Evolutionary conservation across 805 yeast genomes (phyloP), one percentile per base, ranked within the genome.

Genomic region (Yarrowia sp.): DNA sequence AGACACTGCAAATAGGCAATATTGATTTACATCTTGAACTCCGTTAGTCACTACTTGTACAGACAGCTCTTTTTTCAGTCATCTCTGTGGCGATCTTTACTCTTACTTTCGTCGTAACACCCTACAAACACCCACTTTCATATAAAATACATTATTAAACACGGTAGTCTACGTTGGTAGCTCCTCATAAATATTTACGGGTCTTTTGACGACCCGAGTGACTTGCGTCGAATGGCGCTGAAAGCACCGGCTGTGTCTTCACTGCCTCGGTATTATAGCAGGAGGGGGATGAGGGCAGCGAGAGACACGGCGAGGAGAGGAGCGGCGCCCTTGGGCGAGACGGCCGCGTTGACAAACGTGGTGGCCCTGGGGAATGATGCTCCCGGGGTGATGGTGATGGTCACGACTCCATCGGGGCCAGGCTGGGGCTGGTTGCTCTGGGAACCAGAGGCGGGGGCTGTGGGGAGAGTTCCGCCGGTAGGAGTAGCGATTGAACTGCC

Each of bases 131-230:
- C 30, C 30, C 30, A 5, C 30, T 24, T 24, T 24, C 6, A 4
- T 24, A 5, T 7, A n/a, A 19, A 9, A 34, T 52, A 52, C 56
- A 52, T 49, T 49, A 52, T 20, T 52, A 52, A n/a, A 52, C 43
- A 19, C 42, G 24, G 55, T 49, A 24, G 43, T 36, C 43, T 52
- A 52, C 58, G 24, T 13, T 17, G 56, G 58, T 52, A 38, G 58
- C 58, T 36, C 58, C 58, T 52, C 58, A 52, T 52, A 52, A 52
- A 52, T 52, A 52, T 52, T 52, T 52, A 38, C 58, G 17, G 56
- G n/a, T 9, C 33, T 24, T 20, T 15, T 1, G 17, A n/a, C 33
- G 13, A 4, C 58, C 43, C 9, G 58, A 36, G 43, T 52, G 58
- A 38, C 40, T n/a, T 19, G 24, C 3, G 30, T 24, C 30, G 30